A percentile compares a stretch with the other conserved stretches of the same genome.
phyloP scores from a whole-genome alignment of 2,329 filamentous ascomycete genomes.

The Neurospora crassa region DNA sequence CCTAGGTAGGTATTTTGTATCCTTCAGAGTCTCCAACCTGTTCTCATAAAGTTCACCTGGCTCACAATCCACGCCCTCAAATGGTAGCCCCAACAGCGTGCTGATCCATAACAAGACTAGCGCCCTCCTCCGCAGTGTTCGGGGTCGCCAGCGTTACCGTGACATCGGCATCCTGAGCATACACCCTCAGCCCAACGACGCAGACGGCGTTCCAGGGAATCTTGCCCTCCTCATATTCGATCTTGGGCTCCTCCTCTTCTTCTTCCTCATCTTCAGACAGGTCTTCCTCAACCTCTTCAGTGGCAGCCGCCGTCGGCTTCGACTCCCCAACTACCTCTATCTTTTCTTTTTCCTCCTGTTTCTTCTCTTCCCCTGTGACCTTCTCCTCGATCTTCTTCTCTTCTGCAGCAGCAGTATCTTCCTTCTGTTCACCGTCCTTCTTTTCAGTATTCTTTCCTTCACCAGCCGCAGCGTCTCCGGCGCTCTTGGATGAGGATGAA shows the following conservation, averaged over 20 bases:
- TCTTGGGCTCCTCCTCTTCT: slow-evolving; percentile 12
- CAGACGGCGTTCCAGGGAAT: slow-evolving; percentile 33
- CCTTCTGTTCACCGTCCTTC: slow-evolving; percentile 14
- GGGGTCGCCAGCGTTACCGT: slow-evolving; percentile 26
- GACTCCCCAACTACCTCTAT: not conserved
- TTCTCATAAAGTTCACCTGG: not conserved
- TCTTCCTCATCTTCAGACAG: slow-evolving; percentile 13
- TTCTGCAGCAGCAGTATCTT: slow-evolving; percentile 16
- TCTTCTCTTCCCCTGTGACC: slow-evolving; percentile 3
- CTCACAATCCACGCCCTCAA: slow-evolving; percentile 5
- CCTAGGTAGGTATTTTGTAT: not conserved
- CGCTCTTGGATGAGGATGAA: not conserved
- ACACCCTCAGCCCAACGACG: slow-evolving; percentile 30
- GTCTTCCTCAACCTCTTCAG: slow-evolving; percentile 3
- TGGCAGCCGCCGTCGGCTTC: not conserved
- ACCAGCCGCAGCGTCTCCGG: not conserved
- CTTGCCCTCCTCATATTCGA: slow-evolving; percentile 10
- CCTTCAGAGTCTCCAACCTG: not conserved
- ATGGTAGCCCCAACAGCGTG: slow-evolving; percentile 23
- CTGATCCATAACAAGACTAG: slow-evolving; percentile 19
- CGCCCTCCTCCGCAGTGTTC: slow-evolving; percentile 21
- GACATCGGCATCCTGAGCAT: slow-evolving; percentile 26
- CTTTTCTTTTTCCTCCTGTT: slow-evolving; percentile 5
- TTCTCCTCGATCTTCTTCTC: not conserved
- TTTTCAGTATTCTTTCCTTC: not conserved